phyloP scores from a whole-genome alignment of 768 basidiomycete species.

The Cystobasidium ongulense region DNA sequence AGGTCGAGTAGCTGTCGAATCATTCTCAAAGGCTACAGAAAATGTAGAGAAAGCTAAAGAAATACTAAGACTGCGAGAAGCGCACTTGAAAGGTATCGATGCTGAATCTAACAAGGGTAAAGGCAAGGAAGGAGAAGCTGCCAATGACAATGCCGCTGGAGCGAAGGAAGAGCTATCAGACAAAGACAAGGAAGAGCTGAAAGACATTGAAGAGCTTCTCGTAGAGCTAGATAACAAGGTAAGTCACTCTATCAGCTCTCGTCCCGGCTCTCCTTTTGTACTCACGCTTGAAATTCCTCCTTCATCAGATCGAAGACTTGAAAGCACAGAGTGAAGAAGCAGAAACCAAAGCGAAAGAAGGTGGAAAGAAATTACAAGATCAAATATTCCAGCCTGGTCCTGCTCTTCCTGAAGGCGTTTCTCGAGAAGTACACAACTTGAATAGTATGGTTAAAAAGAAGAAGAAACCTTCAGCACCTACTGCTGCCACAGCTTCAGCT shows the following conservation, averaged over 20 bases:
- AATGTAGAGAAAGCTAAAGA: slow-evolving; percentile 22
- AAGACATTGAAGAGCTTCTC: slow-evolving; percentile 29
- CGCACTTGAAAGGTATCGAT: slow-evolving; percentile 14
- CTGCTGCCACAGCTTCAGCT: neutral
- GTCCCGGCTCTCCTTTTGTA: neutral
- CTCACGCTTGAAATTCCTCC: neutral
- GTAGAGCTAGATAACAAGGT: slow-evolving; percentile 33
- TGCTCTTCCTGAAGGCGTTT: slow-evolving; percentile 24
- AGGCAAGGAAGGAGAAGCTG: slow-evolving; percentile 23
- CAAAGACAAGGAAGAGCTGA: slow-evolving; percentile 26
- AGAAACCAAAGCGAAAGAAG: slow-evolving; percentile 19
- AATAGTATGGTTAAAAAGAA: slow-evolving; percentile 30
- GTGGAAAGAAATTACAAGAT: slow-evolving; percentile 9
- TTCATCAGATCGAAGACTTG: slow-evolving; percentile 32
- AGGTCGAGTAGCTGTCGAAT: neutral
- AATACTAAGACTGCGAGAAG: neutral
- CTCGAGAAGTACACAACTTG: slow-evolving; percentile 26
- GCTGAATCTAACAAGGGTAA: slow-evolving; percentile 18
- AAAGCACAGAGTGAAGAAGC: slow-evolving; percentile 28
- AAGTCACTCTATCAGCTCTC: neutral
- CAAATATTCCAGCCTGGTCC: slow-evolving; percentile 19
- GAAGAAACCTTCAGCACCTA: slow-evolving; percentile 9
- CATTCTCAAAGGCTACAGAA: neutral
- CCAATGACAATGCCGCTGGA: neutral
- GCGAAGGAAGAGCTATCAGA: slow-evolving; percentile 23